Base-by-base conservation (phyloP, 2,329 filamentous ascomycete species). In the Aureobasidium namibiae region DNA sequence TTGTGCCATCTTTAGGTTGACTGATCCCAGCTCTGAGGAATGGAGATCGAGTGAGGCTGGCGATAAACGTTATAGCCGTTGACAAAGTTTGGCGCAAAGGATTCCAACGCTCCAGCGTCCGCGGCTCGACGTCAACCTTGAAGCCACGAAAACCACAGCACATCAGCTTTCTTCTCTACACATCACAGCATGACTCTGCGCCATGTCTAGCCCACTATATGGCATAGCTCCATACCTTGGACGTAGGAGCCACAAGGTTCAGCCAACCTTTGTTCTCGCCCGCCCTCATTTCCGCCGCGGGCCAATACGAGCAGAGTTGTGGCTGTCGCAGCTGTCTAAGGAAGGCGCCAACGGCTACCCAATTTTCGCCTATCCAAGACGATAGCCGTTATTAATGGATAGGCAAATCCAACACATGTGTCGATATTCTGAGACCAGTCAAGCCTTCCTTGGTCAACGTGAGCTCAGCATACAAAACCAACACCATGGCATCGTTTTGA, bases 351-450 rank as follows among this genome's bases (percentile, higher is more conserved):
- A 56, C 52, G 52, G 52, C 14, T 44, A 45, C 26, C 39, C 38
- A 56, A 56, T 44, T 56, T 56, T 18, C 18, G 39, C 52, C 52
- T 44, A 56, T 56, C 52, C 36, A 45, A 29, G 36, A 53, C 49
- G 49, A 44, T 56, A 56, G 31, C 33, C 39, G 39, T 34, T 56
- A 45, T 45, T 53, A n/a, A n/a, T n/a, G 49, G 49, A 53, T 42
- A 53, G 24, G 36, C 23, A 21, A 11, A 42, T 53, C 42, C 49
- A 53, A 53, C 49, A 29, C 26, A 36, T 56, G 52, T 6, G 26
- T 21, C 26, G 36, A 42, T 31, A 31, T 53, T 54, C 18, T 34
- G 38, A 34, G 29, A 36, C 23, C 23, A 24, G 23, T 26, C 33
- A 21, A 14, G 39, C 52, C 26, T 45, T 56, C 18, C 29, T 44